Evolutionary conservation across 306 rosid genomes (phyloP), one percentile per base, ranked within the genome.

Genomic region (Urtica urens): DNA sequence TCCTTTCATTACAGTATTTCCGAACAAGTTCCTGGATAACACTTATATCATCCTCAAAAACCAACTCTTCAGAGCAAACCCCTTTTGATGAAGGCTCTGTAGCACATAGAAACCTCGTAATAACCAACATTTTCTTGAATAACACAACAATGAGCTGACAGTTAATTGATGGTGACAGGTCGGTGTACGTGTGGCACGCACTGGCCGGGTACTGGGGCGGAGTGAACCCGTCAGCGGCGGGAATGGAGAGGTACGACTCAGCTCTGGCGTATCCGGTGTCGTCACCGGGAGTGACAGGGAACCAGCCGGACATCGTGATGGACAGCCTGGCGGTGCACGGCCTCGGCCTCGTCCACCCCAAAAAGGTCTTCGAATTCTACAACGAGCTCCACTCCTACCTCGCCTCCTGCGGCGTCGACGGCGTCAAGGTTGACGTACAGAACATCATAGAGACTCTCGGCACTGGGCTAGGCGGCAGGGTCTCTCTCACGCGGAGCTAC

Each of bases 151-250:
- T n/a, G n/a, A n/a, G n/a, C n/a, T n/a, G n/a, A n/a, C n/a, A n/a
- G 4, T 41, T 31, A 5, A 29, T 16, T 51, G 43, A 23, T 57
- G 54, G 15, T 30, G n/a, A 33, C 87, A 90, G 99, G 30, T 71
- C 59, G 64, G 80, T 86, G 26, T 92, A 77, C 57, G 99, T 83
- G 22, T 92, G 99, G 99, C 99, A 92, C 76, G 99, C 99, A 23
- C 60, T 92, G 29, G 93, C 86, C 44, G 99, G 99, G 24, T 92
- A 92, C 48, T 92, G 99, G 99, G 99, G 96, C 44, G 99, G 99
- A 55, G 99, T 92, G 57, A 82, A 86, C 56, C 99, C 96, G 37
- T 79, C 83, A 44, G 93, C 87, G 44, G 39, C 53, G 12, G 99
- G 94, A 53, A 82, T 92, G 96, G 99, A 92, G 62, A 93, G 79